Percentiles rank a stretch among this genome's conserved stretches.
phyloP scores from a whole-genome alignment of 148 eudicot species.

The Fallopia convolvulus region DNA sequence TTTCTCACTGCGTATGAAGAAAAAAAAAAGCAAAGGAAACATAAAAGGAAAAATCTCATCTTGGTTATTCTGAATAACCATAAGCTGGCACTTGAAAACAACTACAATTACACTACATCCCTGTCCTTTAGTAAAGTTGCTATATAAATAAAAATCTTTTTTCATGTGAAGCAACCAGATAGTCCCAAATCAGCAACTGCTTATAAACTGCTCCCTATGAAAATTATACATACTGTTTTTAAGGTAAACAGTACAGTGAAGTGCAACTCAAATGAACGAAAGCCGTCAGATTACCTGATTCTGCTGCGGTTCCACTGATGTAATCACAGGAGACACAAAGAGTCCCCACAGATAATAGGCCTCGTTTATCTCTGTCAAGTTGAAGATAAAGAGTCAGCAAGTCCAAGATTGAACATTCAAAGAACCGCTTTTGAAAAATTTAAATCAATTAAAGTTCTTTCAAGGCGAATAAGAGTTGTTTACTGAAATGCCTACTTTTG shows the following conservation, averaged over 20 bases:
- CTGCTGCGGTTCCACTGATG: not conserved
- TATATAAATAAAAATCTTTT: too few relatives aligned
- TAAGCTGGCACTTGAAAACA: not conserved
- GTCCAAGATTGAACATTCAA: not conserved
- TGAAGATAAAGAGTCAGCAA: not conserved
- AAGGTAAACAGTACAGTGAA: not conserved
- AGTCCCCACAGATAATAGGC: slow-evolving; percentile 4
- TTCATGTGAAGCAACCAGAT: too few relatives aligned
- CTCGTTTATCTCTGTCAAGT: not conserved
- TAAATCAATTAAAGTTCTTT: not conserved
- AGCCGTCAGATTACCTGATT: not conserved
- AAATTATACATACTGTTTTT: not conserved
- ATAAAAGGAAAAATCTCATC: too few relatives aligned
- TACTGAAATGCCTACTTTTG: slow-evolving; percentile 35
- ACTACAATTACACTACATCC: too few relatives aligned
- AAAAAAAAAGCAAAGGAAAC: too few relatives aligned
- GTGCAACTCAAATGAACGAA: not conserved
- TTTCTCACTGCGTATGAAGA: too few relatives aligned
- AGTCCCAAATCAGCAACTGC: too few relatives aligned
- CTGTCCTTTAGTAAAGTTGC: too few relatives aligned
- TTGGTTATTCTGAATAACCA: not conserved
- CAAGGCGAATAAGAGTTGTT: not conserved
- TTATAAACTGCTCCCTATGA: not conserved
- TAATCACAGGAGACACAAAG: slow-evolving; percentile 1
- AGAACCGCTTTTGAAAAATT: not conserved